Conservation (phyloP, 208 protist species). For the Porcisia hertigi region DNA sequence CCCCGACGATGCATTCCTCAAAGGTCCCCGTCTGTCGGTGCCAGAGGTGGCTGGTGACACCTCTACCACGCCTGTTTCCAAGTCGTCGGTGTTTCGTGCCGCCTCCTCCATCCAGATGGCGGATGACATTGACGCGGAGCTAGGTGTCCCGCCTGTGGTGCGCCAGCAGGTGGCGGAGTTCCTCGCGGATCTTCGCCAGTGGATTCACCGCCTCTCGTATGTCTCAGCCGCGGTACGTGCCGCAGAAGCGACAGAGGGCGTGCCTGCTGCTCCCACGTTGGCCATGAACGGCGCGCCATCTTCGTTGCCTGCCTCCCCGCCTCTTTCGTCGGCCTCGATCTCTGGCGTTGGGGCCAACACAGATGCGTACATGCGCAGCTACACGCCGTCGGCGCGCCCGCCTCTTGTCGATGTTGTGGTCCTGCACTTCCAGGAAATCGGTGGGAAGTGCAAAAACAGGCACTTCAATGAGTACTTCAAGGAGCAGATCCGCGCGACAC, state of each 20-base stretch:
- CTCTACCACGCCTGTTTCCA: slow-evolving; percentile 3
- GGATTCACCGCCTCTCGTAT: slow-evolving; percentile 52
- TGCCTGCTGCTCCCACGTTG: background rate
- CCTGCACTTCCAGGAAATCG: slow-evolving; percentile 86
- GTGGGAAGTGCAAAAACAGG: slow-evolving; percentile 59
- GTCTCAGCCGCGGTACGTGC: slow-evolving; percentile 27
- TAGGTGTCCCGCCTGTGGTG: slow-evolving; percentile 12
- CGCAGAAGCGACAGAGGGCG: background rate
- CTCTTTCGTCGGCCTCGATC: background rate
- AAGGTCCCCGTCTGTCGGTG: background rate
- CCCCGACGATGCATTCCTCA: background rate
- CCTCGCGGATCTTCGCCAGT: slow-evolving; percentile 56
- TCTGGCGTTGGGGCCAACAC: slow-evolving; percentile 1
- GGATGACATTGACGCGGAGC: slow-evolving; percentile 7
- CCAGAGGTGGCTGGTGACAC: background rate
- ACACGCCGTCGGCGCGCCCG: slow-evolving; percentile 29
- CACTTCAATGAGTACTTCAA: slow-evolving; percentile 61
- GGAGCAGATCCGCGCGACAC: slow-evolving; percentile 30
- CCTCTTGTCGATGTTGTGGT: slow-evolving; percentile 79
- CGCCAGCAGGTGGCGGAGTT: slow-evolving; percentile 46
- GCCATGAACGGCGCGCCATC: background rate
- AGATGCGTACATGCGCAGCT: slow-evolving; percentile 20
- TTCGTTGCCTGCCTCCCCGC: background rate
- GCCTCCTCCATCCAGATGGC: slow-evolving; percentile 10
- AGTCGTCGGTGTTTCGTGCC: background rate